Evolutionary conservation across 2,329 filamentous ascomycete species (phyloP), one percentile per base, ranked within the genome.

Genomic region (Leptographium lundbergii): DNA sequence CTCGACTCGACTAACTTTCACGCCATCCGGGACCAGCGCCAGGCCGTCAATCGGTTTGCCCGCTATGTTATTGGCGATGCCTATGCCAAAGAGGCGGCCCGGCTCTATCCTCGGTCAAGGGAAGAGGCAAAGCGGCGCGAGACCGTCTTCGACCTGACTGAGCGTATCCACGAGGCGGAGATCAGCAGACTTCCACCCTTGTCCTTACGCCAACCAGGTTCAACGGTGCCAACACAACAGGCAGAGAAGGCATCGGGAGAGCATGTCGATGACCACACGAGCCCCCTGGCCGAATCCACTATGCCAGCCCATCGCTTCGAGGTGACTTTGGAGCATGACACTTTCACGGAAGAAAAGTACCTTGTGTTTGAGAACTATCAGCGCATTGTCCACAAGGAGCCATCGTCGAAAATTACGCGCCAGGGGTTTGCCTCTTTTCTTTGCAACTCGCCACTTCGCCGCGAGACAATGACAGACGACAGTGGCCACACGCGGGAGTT

Each of bases 261-360:
- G 32, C 53, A 54, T 13, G 32, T 3, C 22, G 5, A 32, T 4
- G 45, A 53, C 7, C 3, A 25, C 47, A 14, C 22, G 24, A 24
- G 11, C n/a, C 22, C 34, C 36, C 25, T 25, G 11, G 17, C 54
- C 42, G 2, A 51, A 80, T 0, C 75, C 42, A 45, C 7, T 7
- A 45, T 81, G 62, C 86, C 88, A 50, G 82, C 81, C 1, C 87
- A 91, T 68, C 74, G 73, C 29, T 81, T 92, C 60, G 76, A 78
- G 42, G 82, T 92, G 55, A 87, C 83, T 3, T 74, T 94, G 5
- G 89, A 92, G 69, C 72, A 79, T 3, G 83, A 89, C 64, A 71
- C 73, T 7, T 92, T 87, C 67, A 89, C 86, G 0, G 80, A 87
- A 59, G 89, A 94, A 69, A 94, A 94, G 72, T 94, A 79, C 65